These are phyloP conservation scores for Brassica rapa DNA, from an alignment of 345 rosid species.

Conservation along the genomic window DNA sequence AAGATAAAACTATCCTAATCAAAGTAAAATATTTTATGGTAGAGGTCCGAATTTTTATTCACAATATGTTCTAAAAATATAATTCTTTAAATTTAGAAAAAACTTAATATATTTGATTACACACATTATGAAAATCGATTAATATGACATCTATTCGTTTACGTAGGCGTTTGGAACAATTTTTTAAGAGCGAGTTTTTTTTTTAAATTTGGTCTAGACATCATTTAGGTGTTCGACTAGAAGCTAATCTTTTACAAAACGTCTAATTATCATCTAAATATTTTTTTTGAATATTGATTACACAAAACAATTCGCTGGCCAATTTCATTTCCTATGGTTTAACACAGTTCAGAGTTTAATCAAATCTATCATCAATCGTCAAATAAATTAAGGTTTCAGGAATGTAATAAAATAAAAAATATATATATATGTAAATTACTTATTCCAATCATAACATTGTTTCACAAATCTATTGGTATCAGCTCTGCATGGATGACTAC, in stretches of 20 bases:
- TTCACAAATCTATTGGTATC: constrained; percentile 1
- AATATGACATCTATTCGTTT: neutral
- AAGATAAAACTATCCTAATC: too few relatives aligned
- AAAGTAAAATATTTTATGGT: too few relatives aligned
- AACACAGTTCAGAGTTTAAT: neutral
- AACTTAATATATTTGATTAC: too few relatives aligned
- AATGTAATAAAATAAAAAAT: neutral
- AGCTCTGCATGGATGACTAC: constrained; percentile 10
- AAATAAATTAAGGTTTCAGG: neutral
- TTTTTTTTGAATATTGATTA: neutral
- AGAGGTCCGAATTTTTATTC: too few relatives aligned
- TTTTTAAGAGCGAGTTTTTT: neutral
- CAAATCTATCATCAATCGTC: neutral
- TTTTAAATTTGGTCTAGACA: neutral
- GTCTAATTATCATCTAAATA: neutral
- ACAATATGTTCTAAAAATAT: too few relatives aligned
- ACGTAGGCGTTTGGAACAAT: neutral
- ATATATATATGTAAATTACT: neutral
- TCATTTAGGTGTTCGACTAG: neutral
- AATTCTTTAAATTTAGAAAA: too few relatives aligned
- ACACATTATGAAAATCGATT: too few relatives aligned
- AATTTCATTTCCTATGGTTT: neutral
- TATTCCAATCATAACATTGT: constrained; percentile 3
- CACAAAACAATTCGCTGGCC: neutral
- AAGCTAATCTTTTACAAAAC: neutral